Percentiles rank a stretch among this genome's conserved stretches.
These are phyloP conservation scores for Myochromella boudieri DNA, from an alignment of 768 basidiomycete species.

Conservation along the genomic window DNA sequence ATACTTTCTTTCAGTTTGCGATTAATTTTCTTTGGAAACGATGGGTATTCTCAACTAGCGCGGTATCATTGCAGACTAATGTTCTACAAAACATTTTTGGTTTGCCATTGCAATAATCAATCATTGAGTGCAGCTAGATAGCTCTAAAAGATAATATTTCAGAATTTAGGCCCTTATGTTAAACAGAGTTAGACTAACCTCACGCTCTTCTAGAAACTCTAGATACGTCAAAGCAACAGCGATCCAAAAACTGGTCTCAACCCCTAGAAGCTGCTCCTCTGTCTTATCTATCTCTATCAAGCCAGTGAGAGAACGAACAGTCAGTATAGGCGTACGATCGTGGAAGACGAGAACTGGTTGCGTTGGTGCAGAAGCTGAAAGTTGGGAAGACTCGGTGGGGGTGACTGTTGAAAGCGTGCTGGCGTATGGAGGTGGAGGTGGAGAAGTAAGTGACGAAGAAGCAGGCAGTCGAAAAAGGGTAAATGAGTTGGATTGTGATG, in stretches of 20 bases:
- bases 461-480: constrained; percentile 43
- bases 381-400: constrained; percentile 17
- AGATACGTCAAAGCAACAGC: constrained; percentile 72
- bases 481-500: constrained; percentile 64
- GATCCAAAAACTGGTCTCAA: constrained; percentile 79
- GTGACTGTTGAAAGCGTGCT: constrained; percentile 14
- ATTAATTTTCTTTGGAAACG: too few species aligned
- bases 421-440: constrained; percentile 41
- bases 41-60: too few species aligned
- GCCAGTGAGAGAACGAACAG: constrained; percentile 57
- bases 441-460: constrained; percentile 24
- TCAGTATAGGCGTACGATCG: constrained; percentile 69
- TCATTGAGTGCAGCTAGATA: constrained; percentile 56
- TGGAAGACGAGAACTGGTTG: constrained; percentile 61
- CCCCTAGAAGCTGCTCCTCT: constrained; percentile 58
- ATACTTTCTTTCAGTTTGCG: too few species aligned
- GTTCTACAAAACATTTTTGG: too few species aligned
- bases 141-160: constrained; percentile 44
- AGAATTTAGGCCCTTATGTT: not conserved
- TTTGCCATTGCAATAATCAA: too few species aligned
- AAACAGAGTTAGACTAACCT: constrained; percentile 45
- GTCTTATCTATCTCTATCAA: constrained; percentile 60
- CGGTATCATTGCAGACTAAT: too few species aligned
- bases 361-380: constrained; percentile 14
- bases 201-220: constrained; percentile 75